Conservation (phyloP, 305 asterid species). For the Lippia alba region DNA sequence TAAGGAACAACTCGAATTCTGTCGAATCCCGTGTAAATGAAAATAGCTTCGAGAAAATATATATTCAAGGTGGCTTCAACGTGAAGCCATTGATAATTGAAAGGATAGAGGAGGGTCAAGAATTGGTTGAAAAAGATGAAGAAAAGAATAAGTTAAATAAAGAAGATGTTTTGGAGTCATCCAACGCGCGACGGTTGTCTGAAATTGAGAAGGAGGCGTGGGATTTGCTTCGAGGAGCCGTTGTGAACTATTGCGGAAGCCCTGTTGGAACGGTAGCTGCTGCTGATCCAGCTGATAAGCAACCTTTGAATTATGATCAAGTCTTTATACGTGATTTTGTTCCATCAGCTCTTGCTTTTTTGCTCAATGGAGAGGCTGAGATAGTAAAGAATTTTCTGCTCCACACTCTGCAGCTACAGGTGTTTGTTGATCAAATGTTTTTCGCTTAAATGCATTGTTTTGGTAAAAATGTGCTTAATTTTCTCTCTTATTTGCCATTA, state of each 20-base stretch:
- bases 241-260: constrained; percentile 66
- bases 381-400: constrained; percentile 79
- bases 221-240: constrained; percentile 67
- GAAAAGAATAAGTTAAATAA: constrained; percentile 11
- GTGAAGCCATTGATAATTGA: constrained; percentile 51
- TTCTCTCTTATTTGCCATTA: constrained; percentile 28
- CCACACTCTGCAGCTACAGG: constrained; percentile 84
- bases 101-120: constrained; percentile 39
- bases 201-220: constrained; percentile 77
- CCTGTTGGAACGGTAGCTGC: constrained; percentile 86
- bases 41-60: constrained; percentile 54
- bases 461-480: constrained; percentile 25
- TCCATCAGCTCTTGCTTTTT: constrained; percentile 82
- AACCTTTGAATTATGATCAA: constrained; percentile 72
- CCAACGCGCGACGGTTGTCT: constrained; percentile 44
- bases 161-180: constrained; percentile 40
- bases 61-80: constrained; percentile 54
- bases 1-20: constrained; percentile 50
- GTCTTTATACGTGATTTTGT: constrained; percentile 83
- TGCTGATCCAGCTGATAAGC: constrained; percentile 68
- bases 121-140: constrained; percentile 33
- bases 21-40: constrained; percentile 51
- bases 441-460: not conserved
- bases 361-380: constrained; percentile 79
- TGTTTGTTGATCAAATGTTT: constrained; percentile 13